Evolutionary conservation across 2,329 filamentous ascomycete genomes (phyloP), one percentile per base, ranked within the genome.

Genomic region (Lachnellula suecica): DNA sequence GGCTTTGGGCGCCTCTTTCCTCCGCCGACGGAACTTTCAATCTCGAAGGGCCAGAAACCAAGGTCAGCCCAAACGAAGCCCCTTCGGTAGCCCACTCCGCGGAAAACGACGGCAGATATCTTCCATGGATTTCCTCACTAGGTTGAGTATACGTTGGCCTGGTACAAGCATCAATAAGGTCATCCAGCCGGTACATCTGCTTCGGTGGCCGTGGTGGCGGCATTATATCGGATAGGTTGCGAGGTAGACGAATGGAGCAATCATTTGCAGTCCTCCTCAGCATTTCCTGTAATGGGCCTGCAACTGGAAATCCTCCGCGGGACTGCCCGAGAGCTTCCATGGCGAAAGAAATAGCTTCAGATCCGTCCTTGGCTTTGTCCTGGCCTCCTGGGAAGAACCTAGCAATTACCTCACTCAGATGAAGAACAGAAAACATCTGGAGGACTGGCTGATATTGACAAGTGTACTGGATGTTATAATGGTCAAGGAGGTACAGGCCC

Each of bases 361-460:
- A 44, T 3, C 63, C 66, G 54, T 64, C 58, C 38, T 60, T 62
- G 9, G 58, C 31, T 7, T 54, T 53, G 31, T 64, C 58, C 10
- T 57, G 37, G 8, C 52, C 58, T n/a, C 53, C 54, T 10, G 66
- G 63, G 20, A 62, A 68, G 45, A 62, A 66, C 20, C 65, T 62
- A n/a, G 62, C 53, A 23, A 69, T 44, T 7, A 62, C 45, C 44
- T 70, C 66, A 10, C 59, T 60, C 20, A 70, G 48, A 41, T 70
- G 65, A 3, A 70, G 57, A 25, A 66, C 17, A 20, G 61, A 56
- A 53, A 70, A 68, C 54, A 68, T 65, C 46, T 71, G 68, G 15
- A 68, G 49, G 1, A 66, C 63, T 2, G 65, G 61, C 38, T 69
- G 66, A 49, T 68, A 69, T 20, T 60, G 60, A 47, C 61, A 65